A percentile compares a stretch with the other conserved stretches of the same genome.
Conservation (phyloP, 305 asterid genomes). For the Ajuga reptans region DNA sequence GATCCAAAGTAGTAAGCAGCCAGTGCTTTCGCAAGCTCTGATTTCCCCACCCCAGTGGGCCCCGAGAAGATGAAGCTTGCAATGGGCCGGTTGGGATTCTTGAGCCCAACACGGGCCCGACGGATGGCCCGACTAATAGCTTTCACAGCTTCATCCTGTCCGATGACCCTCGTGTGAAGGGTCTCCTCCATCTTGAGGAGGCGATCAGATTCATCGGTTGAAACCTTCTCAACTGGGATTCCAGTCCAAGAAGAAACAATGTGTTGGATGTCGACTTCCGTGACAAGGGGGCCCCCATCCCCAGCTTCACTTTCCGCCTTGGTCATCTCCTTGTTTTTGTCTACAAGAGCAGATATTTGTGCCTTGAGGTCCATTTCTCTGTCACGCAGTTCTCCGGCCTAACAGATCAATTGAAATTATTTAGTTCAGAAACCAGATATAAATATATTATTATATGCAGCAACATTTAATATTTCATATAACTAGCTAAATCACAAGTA, state of each 20-base stretch:
- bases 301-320: conserved; percentile 91
- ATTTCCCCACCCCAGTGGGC: conserved; percentile 96
- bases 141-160: conserved; percentile 92
- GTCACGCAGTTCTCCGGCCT: conserved; percentile 96
- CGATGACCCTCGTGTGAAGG: conserved; percentile 71
- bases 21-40: conserved; percentile 82
- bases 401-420: conserved; percentile 13
- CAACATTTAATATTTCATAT: not conserved
- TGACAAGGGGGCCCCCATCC: conserved; percentile 72
- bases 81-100: conserved; percentile 89
- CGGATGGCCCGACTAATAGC: conserved; percentile 96
- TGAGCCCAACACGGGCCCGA: conserved; percentile 96
- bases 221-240: conserved; percentile 88
- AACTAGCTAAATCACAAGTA: not conserved
- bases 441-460: no score
- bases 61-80: conserved; percentile 98
- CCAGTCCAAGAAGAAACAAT: conserved; percentile 97
- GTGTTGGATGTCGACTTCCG: conserved; percentile 91
- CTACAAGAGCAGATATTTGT: conserved; percentile 66
- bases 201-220: conserved; percentile 83
- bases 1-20: conserved; percentile 97
- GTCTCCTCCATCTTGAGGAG: conserved; percentile 98
- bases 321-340: conserved; percentile 88
- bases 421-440: not conserved
- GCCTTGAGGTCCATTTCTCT: conserved; percentile 94